A percentile compares a stretch with the other conserved stretches of the same genome.
These are phyloP conservation scores for Pythium aphanidermatum DNA, from an alignment of 352 stramenopile species.

Conservation along the genomic window DNA sequence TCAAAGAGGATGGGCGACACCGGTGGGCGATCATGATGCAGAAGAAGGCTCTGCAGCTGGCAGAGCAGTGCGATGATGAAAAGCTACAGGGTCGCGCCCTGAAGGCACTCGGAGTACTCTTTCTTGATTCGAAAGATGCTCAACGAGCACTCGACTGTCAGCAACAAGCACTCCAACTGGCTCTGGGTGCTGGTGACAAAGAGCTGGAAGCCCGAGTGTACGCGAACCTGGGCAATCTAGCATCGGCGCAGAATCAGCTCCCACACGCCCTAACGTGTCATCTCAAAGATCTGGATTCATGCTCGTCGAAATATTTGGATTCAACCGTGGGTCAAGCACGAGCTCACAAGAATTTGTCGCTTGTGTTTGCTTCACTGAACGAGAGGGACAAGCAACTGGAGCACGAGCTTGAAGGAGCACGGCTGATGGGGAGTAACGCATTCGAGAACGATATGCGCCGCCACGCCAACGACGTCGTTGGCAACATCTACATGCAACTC, in stretches of 20 bases:
- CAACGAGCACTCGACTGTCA: conserved; percentile 45
- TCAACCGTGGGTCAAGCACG: conserved; percentile 46
- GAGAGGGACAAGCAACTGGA: conserved; percentile 17
- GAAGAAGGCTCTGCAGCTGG: conserved; percentile 39
- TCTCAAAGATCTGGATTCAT: conserved; percentile 47
- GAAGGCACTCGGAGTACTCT: conserved; percentile 61
- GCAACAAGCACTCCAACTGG: conserved; percentile 52
- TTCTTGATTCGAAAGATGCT: conserved; percentile 39
- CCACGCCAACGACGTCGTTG: conserved; percentile 34
- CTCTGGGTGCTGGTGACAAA: conserved; percentile 33
- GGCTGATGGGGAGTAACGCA: conserved; percentile 19
- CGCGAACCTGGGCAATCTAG: conserved; percentile 75
- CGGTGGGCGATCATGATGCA: conserved; percentile 38
- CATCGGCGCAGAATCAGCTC: conserved; percentile 40
- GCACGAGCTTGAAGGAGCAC: conserved; percentile 17
- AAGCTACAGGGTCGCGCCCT: conserved; percentile 44
- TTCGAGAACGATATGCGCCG: conserved; percentile 46
- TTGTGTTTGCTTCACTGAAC: conserved; percentile 50
- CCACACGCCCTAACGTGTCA: conserved; percentile 56
- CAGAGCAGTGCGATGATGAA: conserved; percentile 28
- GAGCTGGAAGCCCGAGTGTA: conserved; percentile 73
- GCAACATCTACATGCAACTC: conserved; percentile 67
- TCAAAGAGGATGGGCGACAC: conserved; percentile 50
- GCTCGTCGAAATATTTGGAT: conserved; percentile 24
- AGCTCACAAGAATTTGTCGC: conserved; percentile 63